Evolutionary conservation across 805 yeast genomes (phyloP), one percentile per base, ranked within the genome.

Genomic region (Ogataea trehaloabstinens): DNA sequence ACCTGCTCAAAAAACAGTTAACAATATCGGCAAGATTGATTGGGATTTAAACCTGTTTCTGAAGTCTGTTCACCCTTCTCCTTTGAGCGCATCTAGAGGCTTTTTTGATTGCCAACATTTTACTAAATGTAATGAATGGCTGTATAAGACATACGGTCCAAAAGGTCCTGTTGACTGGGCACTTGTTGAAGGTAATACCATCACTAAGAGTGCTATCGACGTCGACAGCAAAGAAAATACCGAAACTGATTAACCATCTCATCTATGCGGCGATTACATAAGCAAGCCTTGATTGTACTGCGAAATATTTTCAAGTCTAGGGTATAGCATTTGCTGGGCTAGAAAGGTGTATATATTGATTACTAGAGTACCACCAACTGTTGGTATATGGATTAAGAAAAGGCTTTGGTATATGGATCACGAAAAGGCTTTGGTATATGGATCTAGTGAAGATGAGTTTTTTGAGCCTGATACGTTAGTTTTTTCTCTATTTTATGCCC

Each of bases 1-100:
- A 2, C 71, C 73, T 2, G 74, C 75, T 2, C 73, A 66, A 35
- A 66, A 58, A 24, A 56, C 70, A 35, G 57, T 63, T 2, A 38
- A 51, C 34, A 47, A 50, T 48, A 44, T 63, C 46, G 51, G 56
- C 28, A 32, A 53, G 40, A 19, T 60, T 35, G 53, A 63, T 30
- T 39, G 51, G 37, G 38, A 60, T 3, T 60, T 66, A 27, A 71
- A 79, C 40, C 52, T 73, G 29, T 76, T 86, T 0, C 63, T 93
- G 19, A 74, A 73, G 45, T 71, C 88, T 0, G 97, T 89, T 0
- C 99, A 93, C 62, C 99, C 99, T 1, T 85, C 95, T 19, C 99
- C 99, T 1, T 65, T 93, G 35, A 85, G 95, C 45, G 99, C 99
- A 0, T 72, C 83, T 15, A 67, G 95, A 30, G 96, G 93, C 2